phyloP scores from a whole-genome alignment of 1,284 basidiomycete species.

The Melampsora abietis-canadensis region DNA sequence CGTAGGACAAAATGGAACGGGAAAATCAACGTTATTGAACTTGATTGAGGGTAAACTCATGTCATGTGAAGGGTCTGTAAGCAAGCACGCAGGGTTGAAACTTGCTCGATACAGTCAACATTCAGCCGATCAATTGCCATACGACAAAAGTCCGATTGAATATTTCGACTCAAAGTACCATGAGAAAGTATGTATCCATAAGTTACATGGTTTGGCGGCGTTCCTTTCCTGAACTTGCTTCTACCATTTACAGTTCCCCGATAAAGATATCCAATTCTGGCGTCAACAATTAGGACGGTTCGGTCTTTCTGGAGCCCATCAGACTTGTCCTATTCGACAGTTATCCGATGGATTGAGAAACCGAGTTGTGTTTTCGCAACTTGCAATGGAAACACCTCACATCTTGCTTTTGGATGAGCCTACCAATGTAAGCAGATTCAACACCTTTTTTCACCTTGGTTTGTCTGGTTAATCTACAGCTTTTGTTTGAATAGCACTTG shows the following conservation, averaged over 20 bases:
- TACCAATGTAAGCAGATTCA: slow-evolving; percentile 51
- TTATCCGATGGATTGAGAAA: slow-evolving; percentile 94
- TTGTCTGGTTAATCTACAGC: not conserved
- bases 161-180: slow-evolving; percentile 80
- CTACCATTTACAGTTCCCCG: slow-evolving; percentile 64
- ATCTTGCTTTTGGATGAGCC: slow-evolving; percentile 51
- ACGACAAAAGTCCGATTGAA: slow-evolving; percentile 86
- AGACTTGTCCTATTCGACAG: slow-evolving; percentile 86
- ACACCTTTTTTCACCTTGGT: not conserved
- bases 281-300: slow-evolving; percentile 90
- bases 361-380: slow-evolving; percentile 60
- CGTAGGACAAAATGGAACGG: slow-evolving; percentile 95
- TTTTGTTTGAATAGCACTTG: slow-evolving; percentile 47
- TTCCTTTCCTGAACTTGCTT: not conserved
- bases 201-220: not conserved
- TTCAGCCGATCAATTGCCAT: slow-evolving; percentile 95
- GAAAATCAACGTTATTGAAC: slow-evolving; percentile 94
- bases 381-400: slow-evolving; percentile 58
- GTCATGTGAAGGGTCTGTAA: slow-evolving; percentile 78
- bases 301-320: slow-evolving; percentile 88
- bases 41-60: slow-evolving; percentile 82
- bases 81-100: slow-evolving; percentile 84
- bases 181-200: slow-evolving; percentile 58
- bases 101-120: slow-evolving; percentile 98
- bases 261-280: slow-evolving; percentile 92